Evolutionary conservation across 2,329 filamentous ascomycete genomes (phyloP).

Genomic region (Cordyceps sp.): DNA sequence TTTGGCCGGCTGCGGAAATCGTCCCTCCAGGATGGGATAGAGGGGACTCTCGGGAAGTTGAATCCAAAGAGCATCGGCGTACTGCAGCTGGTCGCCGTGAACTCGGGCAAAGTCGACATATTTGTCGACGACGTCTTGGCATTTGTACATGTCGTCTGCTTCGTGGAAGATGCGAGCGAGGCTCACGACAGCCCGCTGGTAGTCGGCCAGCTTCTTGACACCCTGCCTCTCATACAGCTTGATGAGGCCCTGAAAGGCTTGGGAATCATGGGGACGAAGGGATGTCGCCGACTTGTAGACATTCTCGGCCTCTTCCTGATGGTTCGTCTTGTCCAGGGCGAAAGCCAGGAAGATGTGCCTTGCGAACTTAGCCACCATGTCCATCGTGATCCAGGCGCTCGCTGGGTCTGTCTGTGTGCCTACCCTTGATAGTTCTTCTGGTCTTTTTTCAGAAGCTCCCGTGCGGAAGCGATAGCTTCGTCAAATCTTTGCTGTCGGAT

Average conservation of each 20-base stretch:
- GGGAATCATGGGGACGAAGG: constrained; percentile 58
- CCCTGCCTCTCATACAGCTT: constrained; percentile 72
- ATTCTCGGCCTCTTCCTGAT: constrained; percentile 55
- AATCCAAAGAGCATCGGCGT: constrained; percentile 58
- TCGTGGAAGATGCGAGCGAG: constrained; percentile 61
- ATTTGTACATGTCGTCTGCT: constrained; percentile 45
- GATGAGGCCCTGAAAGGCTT: constrained; percentile 81
- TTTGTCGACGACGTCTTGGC: constrained; percentile 58
- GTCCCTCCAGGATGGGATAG: constrained; percentile 69
- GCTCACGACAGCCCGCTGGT: constrained; percentile 55
- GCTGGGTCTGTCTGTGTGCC: too few species aligned
- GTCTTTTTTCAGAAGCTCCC: constrained; percentile 54
- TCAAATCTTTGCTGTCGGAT: constrained; percentile 68
- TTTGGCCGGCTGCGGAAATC: constrained; percentile 60
- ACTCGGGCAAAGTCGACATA: constrained; percentile 58
- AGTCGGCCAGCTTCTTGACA: constrained; percentile 50
- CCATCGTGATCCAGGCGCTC: background rate
- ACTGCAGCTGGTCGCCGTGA: constrained; percentile 55
- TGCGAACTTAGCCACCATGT: constrained; percentile 3
- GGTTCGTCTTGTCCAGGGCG: constrained; percentile 60
- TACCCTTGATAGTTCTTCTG: constrained; percentile 69
- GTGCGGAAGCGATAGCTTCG: constrained; percentile 53
- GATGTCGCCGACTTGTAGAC: constrained; percentile 58
- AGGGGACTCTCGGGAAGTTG: constrained; percentile 67
- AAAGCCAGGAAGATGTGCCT: constrained; percentile 80